Evolutionary conservation across 2,329 filamentous ascomycete species (phyloP).

Genomic region (Cladobotryum protrusum): DNA sequence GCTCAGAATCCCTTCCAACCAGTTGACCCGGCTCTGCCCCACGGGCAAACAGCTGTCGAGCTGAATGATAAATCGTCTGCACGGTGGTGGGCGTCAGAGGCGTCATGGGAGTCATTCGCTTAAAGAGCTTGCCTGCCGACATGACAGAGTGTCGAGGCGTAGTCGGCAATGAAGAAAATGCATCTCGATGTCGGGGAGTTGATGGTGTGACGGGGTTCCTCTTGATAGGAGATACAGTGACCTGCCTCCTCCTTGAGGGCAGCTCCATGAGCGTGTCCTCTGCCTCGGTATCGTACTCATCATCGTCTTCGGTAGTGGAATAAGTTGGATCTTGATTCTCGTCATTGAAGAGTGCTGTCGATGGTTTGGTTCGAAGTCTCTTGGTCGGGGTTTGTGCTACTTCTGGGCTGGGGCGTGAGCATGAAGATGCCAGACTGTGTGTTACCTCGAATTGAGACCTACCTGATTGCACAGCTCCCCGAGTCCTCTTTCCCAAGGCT

Average conservation of each 20-base stretch:
- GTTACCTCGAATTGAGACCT: constrained; percentile 13
- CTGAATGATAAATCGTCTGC: constrained; percentile 78
- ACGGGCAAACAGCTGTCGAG: constrained; percentile 79
- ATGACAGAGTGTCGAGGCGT: constrained; percentile 83
- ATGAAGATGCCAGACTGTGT: not conserved
- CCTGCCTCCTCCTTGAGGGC: constrained; percentile 21
- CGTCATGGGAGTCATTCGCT: constrained; percentile 72
- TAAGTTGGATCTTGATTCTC: constrained; percentile 55
- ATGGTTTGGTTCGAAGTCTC: constrained; percentile 37
- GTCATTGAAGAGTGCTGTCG: constrained; percentile 47
- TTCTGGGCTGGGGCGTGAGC: constrained; percentile 14
- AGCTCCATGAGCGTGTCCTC: constrained; percentile 34
- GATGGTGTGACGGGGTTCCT: constrained; percentile 59
- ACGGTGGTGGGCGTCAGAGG: constrained; percentile 61
- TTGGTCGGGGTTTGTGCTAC: constrained; percentile 35
- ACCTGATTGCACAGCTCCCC: constrained; percentile 24
- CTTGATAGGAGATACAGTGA: constrained; percentile 25
- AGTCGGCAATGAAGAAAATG: constrained; percentile 60
- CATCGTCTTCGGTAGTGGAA: constrained; percentile 21
- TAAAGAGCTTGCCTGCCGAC: constrained; percentile 66
- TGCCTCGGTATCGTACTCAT: constrained; percentile 37
- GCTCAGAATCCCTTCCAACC: constrained; percentile 67
- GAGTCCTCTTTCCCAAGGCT: constrained; percentile 30
- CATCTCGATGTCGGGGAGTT: constrained; percentile 76
- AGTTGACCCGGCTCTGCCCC: constrained; percentile 69